phyloP scores from a whole-genome alignment of 768 basidiomycete genomes.

The Bullera alba region DNA sequence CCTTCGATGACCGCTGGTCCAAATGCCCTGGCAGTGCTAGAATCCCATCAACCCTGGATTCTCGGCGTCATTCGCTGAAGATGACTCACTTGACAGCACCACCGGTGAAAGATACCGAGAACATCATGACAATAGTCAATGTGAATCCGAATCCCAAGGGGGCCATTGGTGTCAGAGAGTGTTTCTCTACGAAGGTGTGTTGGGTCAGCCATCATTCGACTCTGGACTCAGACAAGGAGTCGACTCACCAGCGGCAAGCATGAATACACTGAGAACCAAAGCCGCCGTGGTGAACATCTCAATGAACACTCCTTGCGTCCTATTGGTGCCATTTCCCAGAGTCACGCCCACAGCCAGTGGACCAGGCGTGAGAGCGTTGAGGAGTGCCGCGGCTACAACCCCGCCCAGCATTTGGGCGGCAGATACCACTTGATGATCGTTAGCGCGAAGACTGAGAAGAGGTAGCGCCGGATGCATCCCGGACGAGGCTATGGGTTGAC shows the following conservation, averaged over 20 bases:
- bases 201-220: not conserved
- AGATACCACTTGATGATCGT: conserved; percentile 17
- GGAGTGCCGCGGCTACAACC: conserved; percentile 35
- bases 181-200: conserved; percentile 20
- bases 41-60: conserved; percentile 3
- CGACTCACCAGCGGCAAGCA: conserved; percentile 40
- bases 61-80: no score
- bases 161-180: conserved; percentile 31
- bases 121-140: conserved; percentile 36
- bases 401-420: conserved; percentile 32
- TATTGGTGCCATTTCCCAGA: conserved; percentile 28
- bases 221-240: not conserved
- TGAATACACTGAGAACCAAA: conserved; percentile 36
- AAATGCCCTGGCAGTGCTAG: conserved; percentile 41
- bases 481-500: conserved; percentile 3
- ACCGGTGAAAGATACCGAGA: conserved; percentile 36
- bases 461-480: no score
- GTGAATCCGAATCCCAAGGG: conserved; percentile 40
- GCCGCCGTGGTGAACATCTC: conserved; percentile 43
- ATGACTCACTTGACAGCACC: conserved; percentile 42
- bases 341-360: conserved; percentile 19
- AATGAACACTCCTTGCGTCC: conserved; percentile 40
- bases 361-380: conserved; percentile 40
- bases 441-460: not conserved
- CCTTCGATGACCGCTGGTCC: conserved; percentile 35